Evolutionary conservation across 2,329 filamentous ascomycete genomes (phyloP).

Genomic region (Colletotrichum sp.): DNA sequence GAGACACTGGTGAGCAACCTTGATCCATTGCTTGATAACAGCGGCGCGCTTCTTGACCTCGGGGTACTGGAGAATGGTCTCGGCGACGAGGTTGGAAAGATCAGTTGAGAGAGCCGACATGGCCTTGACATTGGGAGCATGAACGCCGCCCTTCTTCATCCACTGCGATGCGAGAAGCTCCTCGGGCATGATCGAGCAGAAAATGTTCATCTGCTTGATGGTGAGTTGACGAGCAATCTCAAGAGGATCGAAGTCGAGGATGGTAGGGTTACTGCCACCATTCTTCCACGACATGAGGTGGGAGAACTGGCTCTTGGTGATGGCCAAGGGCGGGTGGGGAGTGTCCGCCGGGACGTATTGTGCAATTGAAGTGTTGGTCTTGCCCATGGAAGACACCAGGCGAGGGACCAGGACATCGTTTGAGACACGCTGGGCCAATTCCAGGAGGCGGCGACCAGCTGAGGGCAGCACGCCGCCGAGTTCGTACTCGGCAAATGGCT

Average conservation of each 20-base stretch:
- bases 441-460: slow-evolving; percentile 80
- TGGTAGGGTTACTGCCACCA: slow-evolving; percentile 71
- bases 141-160: slow-evolving; percentile 84
- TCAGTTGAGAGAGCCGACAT: slow-evolving; percentile 95
- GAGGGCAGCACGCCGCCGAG: slow-evolving; percentile 73
- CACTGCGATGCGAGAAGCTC: slow-evolving; percentile 92
- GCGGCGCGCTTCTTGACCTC: slow-evolving; percentile 91
- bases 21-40: slow-evolving; percentile 98
- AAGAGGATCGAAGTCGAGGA: slow-evolving; percentile 89
- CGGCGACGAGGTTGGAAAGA: slow-evolving; percentile 88
- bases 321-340: slow-evolving; percentile 70
- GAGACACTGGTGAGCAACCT: slow-evolving; percentile 85
- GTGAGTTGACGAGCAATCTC: slow-evolving; percentile 94
- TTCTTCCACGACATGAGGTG: slow-evolving; percentile 76
- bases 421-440: slow-evolving; percentile 80
- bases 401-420: slow-evolving; percentile 80
- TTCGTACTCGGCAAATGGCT: slow-evolving; percentile 78
- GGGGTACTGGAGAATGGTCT: slow-evolving; percentile 86
- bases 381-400: slow-evolving; percentile 84
- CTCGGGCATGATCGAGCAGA: slow-evolving; percentile 89
- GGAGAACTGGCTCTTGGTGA: slow-evolving; percentile 79
- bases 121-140: slow-evolving; percentile 87
- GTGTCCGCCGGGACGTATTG: slow-evolving; percentile 74
- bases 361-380: slow-evolving; percentile 78
- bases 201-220: slow-evolving; percentile 88